These are phyloP conservation scores for Penicillium sp. DNA, from an alignment of 2,329 filamentous ascomycete species.

Conservation along the genomic window DNA sequence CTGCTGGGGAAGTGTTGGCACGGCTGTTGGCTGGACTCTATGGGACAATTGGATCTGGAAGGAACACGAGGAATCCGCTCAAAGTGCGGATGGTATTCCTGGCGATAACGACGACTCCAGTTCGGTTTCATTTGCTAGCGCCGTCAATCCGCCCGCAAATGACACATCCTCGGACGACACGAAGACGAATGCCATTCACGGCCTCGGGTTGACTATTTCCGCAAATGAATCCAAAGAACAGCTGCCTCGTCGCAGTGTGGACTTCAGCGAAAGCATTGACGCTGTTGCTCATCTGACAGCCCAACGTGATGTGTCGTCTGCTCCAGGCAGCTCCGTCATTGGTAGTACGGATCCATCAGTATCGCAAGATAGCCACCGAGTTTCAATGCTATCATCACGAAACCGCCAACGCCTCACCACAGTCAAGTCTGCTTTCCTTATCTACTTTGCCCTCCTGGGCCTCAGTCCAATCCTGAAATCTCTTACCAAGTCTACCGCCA, in stretches of 20 bases:
- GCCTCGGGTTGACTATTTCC: conserved; percentile 46
- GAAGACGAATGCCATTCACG: conserved; percentile 38
- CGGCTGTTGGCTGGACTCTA: conserved; percentile 81
- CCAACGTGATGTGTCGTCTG: conserved; percentile 19
- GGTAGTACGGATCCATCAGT: conserved; percentile 28
- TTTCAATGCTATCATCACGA: conserved; percentile 49
- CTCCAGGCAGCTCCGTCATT: conserved; percentile 16
- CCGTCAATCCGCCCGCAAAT: conserved; percentile 30
- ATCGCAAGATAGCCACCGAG: conserved; percentile 24
- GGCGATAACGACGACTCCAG: conserved; percentile 44
- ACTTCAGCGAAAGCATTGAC: conserved; percentile 48
- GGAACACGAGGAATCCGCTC: conserved; percentile 53
- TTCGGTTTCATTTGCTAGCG: conserved; percentile 39
- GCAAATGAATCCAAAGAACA: conserved; percentile 36
- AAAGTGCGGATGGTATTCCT: conserved; percentile 27
- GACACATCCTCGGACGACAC: conserved; percentile 29
- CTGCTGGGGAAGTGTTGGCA: conserved; percentile 77
- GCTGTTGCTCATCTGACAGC: conserved; percentile 42
- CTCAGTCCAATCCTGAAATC: conserved; percentile 95
- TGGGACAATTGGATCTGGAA: conserved; percentile 89
- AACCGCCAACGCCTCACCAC: conserved; percentile 70
- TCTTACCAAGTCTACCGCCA: conserved; percentile 86
- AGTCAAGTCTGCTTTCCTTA: conserved; percentile 86
- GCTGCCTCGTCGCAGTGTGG: conserved; percentile 29
- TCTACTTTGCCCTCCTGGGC: conserved; percentile 88